Base-by-base conservation (phyloP, 192 early-diverging fungal species). In the Glomus cerebriforme region DNA sequence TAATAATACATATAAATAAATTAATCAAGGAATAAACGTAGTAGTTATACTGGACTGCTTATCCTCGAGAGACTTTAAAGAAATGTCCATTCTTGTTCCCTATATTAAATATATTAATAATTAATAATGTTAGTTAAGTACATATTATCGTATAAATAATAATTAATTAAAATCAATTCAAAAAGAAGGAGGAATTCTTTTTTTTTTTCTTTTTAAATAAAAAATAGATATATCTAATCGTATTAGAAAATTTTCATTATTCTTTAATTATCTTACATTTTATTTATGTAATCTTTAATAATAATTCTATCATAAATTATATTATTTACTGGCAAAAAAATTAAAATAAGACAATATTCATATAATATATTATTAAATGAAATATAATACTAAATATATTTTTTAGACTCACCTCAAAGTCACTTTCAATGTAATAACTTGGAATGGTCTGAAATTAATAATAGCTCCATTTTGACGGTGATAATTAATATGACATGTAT, bases 381-480 rank as follows among this genome's bases (percentile, higher is more conserved):
- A 0, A 49, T 19, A 22, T 54, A 15, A n/a, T 5, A 22, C 5
- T 22, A 54, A 54, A 22, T 22, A 22, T 3, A 19, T 17, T 22
- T 22, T 4, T 7, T 22, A 6, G 19, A 54, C 74, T 75, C 74
- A 75, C 74, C 74, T 75, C 59, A 75, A 37, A 27, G 22, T 81
- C 60, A 90, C 75, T 69, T 88, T 90, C 22, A 92, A 75, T 22
- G 92, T 88, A 10, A 94, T 82, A 54, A 94, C 72, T 82, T 94
- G 86, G 76, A 94, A 94, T 49, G 92, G 92, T 66, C 81, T 87
- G 34, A 92, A 79, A 34, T 68, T 63, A 31, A 93, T 76, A 24
- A 85, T 78, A 0, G 88, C 78, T 0, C 82, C 83, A 37, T 88
- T 77, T 37, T 76, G 80, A 34, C 79, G 71, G 34, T 83, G 80